A percentile compares a stretch with the other conserved stretches of the same genome.
Evolutionary conservation across 164 flowering plant species (phyloP).

Genomic region (Echeveria elegans): DNA sequence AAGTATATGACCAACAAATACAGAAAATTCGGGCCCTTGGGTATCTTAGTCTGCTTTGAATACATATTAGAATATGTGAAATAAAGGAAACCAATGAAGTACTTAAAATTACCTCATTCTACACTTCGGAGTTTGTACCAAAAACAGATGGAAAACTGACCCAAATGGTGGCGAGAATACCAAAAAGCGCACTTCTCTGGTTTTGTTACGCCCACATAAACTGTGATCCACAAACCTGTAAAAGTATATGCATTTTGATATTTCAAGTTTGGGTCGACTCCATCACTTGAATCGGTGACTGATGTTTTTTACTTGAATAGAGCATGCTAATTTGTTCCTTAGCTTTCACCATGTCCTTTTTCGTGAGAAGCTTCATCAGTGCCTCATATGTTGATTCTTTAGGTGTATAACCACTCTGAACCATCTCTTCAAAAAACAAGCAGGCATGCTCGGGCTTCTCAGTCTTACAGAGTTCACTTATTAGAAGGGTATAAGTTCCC

Average conservation of each 20-base stretch:
- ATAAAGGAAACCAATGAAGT: not conserved
- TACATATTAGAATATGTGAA: not conserved
- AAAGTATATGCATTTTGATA: not conserved
- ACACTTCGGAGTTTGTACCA: not conserved
- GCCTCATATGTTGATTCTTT: not conserved
- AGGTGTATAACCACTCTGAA: constrained; percentile 41
- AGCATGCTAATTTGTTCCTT: not conserved
- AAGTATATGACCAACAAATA: not conserved
- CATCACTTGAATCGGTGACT: not conserved
- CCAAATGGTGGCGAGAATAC: not conserved
- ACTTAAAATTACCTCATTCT: not conserved
- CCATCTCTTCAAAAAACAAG: constrained; percentile 46
- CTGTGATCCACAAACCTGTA: not conserved
- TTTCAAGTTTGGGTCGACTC: not conserved
- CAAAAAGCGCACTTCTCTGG: not conserved
- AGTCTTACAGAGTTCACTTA: constrained; percentile 36
- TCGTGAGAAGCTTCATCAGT: not conserved
- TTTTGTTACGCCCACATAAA: not conserved
- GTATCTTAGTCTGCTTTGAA: not conserved
- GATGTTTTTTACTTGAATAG: not conserved
- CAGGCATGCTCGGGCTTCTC: constrained; percentile 45
- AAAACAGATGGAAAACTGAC: not conserved
- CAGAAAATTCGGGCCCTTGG: not conserved
- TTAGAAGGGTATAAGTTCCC: constrained; percentile 43
- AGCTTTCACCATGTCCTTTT: not conserved